Evolutionary conservation across 2,329 filamentous ascomycete genomes (phyloP).

Genomic region (Colletotrichum costaricense): DNA sequence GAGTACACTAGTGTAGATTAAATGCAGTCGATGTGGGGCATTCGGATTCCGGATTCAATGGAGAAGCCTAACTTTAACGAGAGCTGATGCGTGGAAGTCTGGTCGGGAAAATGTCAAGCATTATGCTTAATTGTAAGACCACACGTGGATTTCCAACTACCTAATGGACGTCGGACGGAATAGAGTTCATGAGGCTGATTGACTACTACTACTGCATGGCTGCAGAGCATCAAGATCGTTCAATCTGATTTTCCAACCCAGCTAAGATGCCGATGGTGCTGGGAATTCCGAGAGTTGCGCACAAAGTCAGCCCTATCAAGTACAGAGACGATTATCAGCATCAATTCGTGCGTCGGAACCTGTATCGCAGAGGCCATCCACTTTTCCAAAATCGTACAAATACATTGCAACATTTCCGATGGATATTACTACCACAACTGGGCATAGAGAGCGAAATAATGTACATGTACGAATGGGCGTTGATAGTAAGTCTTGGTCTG

Average conservation of each 20-base stretch:
- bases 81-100: background rate
- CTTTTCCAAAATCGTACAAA: no score
- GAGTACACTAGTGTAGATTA: no score
- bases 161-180: background rate
- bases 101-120: background rate
- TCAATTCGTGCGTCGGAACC: no score
- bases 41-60: background rate
- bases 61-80: background rate
- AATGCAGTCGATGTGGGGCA: background rate
- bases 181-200: background rate
- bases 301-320: background rate
- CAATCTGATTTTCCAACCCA: background rate
- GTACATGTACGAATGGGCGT: no score
- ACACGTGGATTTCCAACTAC: background rate
- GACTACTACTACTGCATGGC: background rate
- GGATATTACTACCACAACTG: no score
- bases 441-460: no score
- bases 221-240: background rate
- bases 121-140: slow-evolving; percentile 24
- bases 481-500: no score
- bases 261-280: background rate
- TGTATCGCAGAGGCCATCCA: no score
- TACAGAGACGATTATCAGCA: background rate
- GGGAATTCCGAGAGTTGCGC: background rate
- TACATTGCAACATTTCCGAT: no score